Evolutionary conservation across 768 basidiomycete genomes (phyloP).

Genomic region (Boletus rubescentipes): DNA sequence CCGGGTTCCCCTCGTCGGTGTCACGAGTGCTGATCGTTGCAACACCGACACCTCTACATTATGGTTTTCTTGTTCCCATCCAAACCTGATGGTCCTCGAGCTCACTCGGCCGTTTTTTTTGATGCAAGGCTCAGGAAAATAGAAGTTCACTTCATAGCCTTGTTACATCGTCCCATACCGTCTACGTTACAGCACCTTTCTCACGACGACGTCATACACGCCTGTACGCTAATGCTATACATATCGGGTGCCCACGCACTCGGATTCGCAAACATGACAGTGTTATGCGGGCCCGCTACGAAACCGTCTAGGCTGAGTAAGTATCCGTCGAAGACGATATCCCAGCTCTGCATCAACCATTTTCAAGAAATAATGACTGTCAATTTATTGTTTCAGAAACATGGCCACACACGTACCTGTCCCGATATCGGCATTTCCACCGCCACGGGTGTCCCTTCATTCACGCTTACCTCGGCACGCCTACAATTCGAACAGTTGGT

Average conservation of each 20-base stretch:
- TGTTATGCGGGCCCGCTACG: conserved; percentile 1
- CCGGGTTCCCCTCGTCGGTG: too few species aligned
- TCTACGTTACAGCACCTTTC: too few species aligned
- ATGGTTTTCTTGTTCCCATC: too few species aligned
- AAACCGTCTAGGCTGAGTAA: conserved; percentile 9
- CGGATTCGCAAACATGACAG: conserved; percentile 2
- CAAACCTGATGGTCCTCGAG: too few species aligned
- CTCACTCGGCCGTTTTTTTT: too few species aligned
- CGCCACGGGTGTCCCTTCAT: not conserved
- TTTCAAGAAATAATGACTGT: not conserved
- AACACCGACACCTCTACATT: too few species aligned
- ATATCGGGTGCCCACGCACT: conserved; percentile 7
- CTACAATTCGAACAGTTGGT: conserved; percentile 8
- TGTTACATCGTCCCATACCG: too few species aligned
- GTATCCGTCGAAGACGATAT: conserved; percentile 2
- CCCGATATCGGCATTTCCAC: conserved; percentile 11
- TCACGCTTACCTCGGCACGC: conserved; percentile 5
- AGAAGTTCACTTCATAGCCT: too few species aligned
- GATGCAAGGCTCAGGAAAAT: too few species aligned
- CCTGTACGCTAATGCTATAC: not conserved
- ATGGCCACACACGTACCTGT: not conserved
- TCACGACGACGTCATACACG: not conserved
- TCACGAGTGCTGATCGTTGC: too few species aligned
- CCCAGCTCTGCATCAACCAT: not conserved
- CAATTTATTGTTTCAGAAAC: not conserved